phyloP scores from a whole-genome alignment of 441 rosid genomes.

The Jatropha podagrica region DNA sequence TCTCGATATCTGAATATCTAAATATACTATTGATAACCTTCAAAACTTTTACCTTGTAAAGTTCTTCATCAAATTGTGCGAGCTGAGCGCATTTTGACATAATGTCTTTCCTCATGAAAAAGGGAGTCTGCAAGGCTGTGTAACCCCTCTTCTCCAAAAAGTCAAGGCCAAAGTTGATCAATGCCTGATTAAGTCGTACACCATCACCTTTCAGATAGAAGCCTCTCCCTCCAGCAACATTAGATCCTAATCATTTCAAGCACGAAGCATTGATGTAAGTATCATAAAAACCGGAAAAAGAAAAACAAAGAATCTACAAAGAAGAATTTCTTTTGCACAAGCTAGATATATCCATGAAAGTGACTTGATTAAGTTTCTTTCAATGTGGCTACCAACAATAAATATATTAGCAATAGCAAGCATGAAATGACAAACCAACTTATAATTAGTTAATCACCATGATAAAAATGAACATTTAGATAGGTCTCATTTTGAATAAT shows the following conservation, averaged over 20 bases:
- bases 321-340: background rate
- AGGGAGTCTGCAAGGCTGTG: slow-evolving; percentile 77
- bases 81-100: slow-evolving; percentile 96
- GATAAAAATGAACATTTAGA: background rate
- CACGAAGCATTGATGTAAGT: slow-evolving; percentile 3
- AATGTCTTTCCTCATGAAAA: slow-evolving; percentile 86
- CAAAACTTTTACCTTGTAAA: slow-evolving; percentile 62
- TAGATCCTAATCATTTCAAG: slow-evolving; percentile 54
- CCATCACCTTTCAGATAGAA: slow-evolving; percentile 86
- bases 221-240: slow-evolving; percentile 94
- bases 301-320: background rate
- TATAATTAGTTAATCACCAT: too few relatives aligned
- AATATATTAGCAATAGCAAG: too few relatives aligned
- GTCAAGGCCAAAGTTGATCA: slow-evolving; percentile 76
- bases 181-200: slow-evolving; percentile 79
- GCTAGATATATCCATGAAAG: background rate
- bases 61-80: slow-evolving; percentile 94
- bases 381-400: too few relatives aligned
- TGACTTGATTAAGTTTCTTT: too few relatives aligned
- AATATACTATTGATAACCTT: background rate
- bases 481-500: too few relatives aligned
- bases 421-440: background rate
- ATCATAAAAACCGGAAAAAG: background rate
- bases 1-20: background rate
- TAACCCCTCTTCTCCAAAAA: slow-evolving; percentile 69